Evolutionary conservation across 2,329 filamentous ascomycete species (phyloP), one percentile per base, ranked within the genome.

Genomic region (Ceratocystis variospora): DNA sequence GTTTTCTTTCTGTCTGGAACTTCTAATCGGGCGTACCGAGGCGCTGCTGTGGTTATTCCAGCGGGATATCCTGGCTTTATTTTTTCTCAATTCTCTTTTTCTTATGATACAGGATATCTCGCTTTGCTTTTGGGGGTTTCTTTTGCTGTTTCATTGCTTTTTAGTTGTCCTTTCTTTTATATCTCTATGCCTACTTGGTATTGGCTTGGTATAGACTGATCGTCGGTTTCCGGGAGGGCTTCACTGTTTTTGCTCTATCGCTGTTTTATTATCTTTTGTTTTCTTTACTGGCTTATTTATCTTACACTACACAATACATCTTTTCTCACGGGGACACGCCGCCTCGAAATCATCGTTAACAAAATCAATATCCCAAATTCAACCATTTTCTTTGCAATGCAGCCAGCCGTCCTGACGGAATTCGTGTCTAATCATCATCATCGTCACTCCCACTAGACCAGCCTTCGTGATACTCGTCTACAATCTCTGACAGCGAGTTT

Each of bases 381-480:
- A 25, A n/a, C 15, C 22, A n/a, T 53, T 4, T 6, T 4, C 22
- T 15, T 15, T 2, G 19, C 8, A 25, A 25, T 3, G 7, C 17
- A 48, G 19, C 17, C 17, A 48, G 19, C 17, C 17, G 46, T 48
- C 22, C n/a, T 28, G 48, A 22, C 12, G 15, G 17, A 50, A 10
- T 22, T 50, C 19, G 1, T 10, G 12, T 19, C 59, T 53, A 79
- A 63, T 90, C 87, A 67, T 90, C 85, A 22, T 84, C 86, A 7
- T 85, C 81, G 70, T 89, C 88, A 67, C 84, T 87, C 28, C 86
- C 90, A 71, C 87, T 90, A 12, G 85, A 86, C 89, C 90, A 96
- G 1, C 90, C 90, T 68, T 94, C 89, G 70, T 90, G 86, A 74
- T 96, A 97, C 68, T 89, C 89, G 72, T 96, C 92, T 1, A 88